phyloP scores from a whole-genome alignment of 2,329 filamentous ascomycete genomes.

The Colletotrichum euphorbiae region DNA sequence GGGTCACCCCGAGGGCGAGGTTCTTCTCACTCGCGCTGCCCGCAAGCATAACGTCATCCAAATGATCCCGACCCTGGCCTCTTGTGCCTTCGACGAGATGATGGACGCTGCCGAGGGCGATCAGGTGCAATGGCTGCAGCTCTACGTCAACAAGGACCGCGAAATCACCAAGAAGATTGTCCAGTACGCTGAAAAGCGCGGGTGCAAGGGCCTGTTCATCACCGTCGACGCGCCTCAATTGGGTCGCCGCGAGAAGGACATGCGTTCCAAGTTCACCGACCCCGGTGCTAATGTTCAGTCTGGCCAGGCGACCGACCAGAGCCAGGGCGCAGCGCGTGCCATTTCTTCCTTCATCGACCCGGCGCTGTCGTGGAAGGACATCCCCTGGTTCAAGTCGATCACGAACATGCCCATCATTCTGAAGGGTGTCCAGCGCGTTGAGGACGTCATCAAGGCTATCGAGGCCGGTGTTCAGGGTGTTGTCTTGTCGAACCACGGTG shows the following conservation, averaged over 20 bases:
- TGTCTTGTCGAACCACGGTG: conserved; percentile 95
- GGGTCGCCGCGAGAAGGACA: conserved; percentile 95
- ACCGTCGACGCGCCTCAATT: conserved; percentile 98
- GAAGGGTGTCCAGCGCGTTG: conserved; percentile 95
- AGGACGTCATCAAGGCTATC: conserved; percentile 90
- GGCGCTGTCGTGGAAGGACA: conserved; percentile 90
- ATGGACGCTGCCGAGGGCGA: conserved; percentile 82
- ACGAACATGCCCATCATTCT: conserved; percentile 96
- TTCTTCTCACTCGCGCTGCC: conserved; percentile 86
- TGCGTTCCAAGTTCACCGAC: conserved; percentile 92
- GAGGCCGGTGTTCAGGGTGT: conserved; percentile 87
- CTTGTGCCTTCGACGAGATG: conserved; percentile 98
- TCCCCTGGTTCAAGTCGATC: conserved; percentile 90
- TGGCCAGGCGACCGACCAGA: conserved; percentile 81
- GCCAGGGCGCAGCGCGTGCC: conserved; percentile 91
- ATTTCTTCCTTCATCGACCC: conserved; percentile 99
- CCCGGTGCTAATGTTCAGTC: conserved; percentile 85
- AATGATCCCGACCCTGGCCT: conserved; percentile 98
- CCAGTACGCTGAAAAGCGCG: conserved; percentile 88
- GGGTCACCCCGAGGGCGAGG: conserved; percentile 92
- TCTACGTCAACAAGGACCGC: conserved; percentile 97
- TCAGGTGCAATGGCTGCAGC: conserved; percentile 95
- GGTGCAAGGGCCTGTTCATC: conserved; percentile 97
- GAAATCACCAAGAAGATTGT: conserved; percentile 91
- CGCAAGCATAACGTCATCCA: conserved; percentile 91